A percentile compares a stretch with the other conserved stretches of the same genome.
These are phyloP conservation scores for Mycena indigotica DNA, from an alignment of 768 basidiomycete species.

Conservation along the genomic window DNA sequence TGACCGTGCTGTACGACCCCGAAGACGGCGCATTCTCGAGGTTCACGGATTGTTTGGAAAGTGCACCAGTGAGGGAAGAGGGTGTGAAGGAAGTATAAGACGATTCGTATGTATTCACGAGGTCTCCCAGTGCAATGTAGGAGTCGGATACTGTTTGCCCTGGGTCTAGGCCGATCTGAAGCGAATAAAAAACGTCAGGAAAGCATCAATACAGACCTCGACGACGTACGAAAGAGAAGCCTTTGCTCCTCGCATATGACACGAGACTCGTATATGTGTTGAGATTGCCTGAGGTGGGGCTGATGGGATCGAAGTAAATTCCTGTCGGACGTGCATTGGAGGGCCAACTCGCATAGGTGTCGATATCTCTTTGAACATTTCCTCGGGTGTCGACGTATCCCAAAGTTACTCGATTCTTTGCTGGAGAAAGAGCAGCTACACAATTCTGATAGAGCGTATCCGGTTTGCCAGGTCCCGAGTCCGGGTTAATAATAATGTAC, in stretches of 20 bases:
- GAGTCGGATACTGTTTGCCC: neutral
- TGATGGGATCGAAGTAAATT: conserved; percentile 11
- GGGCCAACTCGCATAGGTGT: conserved; percentile 16
- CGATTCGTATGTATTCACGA: conserved; percentile 19
- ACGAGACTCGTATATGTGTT: conserved; percentile 9
- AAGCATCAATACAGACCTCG: no score
- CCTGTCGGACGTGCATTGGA: conserved; percentile 7
- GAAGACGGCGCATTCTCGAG: conserved; percentile 8
- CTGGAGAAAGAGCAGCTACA: neutral
- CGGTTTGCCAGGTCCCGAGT: conserved; percentile 7
- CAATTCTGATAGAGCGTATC: neutral
- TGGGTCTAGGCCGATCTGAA: conserved; percentile 11
- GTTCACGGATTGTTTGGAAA: conserved; percentile 16
- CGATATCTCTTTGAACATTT: conserved; percentile 3
- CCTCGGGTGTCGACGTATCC: conserved; percentile 3
- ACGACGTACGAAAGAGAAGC: conserved; percentile 13
- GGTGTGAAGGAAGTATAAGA: conserved; percentile 12
- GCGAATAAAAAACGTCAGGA: neutral
- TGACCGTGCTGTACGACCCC: conserved; percentile 10
- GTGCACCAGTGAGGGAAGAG: conserved; percentile 6
- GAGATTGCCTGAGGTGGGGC: neutral
- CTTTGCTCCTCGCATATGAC: conserved; percentile 7
- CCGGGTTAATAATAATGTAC: conserved; percentile 16
- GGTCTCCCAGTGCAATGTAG: conserved; percentile 11
- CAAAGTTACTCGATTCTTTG: conserved; percentile 1